Conservation (phyloP, 2,329 filamentous ascomycete species). For the Phymatotrichopsis omnivora region DNA sequence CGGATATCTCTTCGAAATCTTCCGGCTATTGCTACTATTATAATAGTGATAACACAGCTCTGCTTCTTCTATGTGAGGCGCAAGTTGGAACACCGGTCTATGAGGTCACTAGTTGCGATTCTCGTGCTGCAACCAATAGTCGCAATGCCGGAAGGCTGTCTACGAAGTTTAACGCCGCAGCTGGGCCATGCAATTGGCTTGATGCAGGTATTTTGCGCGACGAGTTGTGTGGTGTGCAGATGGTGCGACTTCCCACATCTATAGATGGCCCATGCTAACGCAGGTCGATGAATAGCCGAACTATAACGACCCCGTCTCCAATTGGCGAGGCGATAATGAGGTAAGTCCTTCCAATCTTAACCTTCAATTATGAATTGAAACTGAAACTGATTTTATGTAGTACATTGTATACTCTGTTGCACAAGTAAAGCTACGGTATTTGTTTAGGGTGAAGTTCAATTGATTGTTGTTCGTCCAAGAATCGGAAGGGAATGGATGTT, state of each 20-base stretch:
- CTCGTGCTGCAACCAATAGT: slow-evolving; percentile 54
- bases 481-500: too few relatives aligned
- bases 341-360: slow-evolving; percentile 14
- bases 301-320: slow-evolving; percentile 20
- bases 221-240: slow-evolving; percentile 55
- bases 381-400: slow-evolving; percentile 19
- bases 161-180: slow-evolving; percentile 60
- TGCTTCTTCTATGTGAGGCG: slow-evolving; percentile 75
- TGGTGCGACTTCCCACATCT: slow-evolving; percentile 44
- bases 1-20: slow-evolving; percentile 74
- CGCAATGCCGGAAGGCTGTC: slow-evolving; percentile 50
- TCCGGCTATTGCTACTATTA: slow-evolving; percentile 61
- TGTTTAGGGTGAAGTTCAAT: slow-evolving; percentile 43
- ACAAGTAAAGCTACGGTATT: slow-evolving; percentile 59
- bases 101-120: slow-evolving; percentile 48
- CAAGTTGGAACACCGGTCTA: slow-evolving; percentile 69
- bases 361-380: slow-evolving; percentile 1
- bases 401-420: slow-evolving; percentile 61
- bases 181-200: slow-evolving; percentile 60
- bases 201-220: slow-evolving; percentile 59
- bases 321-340: slow-evolving; percentile 44
- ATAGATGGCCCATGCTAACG: background rate
- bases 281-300: slow-evolving; percentile 10
- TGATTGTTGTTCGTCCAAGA: too few relatives aligned
- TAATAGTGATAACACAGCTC: slow-evolving; percentile 49